Base-by-base conservation (phyloP, 768 basidiomycete species). In the Trametes punicea region DNA sequence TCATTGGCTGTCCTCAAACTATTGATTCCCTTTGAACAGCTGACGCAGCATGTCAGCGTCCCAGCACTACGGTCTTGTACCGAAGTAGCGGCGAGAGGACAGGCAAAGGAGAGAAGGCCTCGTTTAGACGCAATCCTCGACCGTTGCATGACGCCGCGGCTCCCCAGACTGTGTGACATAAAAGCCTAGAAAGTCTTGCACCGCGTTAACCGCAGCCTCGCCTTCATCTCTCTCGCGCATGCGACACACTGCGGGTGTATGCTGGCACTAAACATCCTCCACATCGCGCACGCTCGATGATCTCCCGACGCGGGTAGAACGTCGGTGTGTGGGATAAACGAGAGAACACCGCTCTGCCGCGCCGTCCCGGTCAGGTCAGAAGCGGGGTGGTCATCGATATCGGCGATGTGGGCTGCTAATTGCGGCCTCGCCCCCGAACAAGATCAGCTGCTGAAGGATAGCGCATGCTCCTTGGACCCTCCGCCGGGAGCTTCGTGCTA, bases 101-200 rank as follows among this genome's bases (percentile, higher is more conserved):
- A 48, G 41, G 34, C 41, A 27, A n/a, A 46, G 53, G 38, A 20
- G 29, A 51, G 39, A 51, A 51, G 29, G 50, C 44, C 26, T n/a
- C 4, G 46, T 48, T 56, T 46, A 61, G 46, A 30, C 55, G 46
- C 36, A 48, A 18, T 21, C n/a, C 39, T 36, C 18, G 33, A 42
- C 34, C 29, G 39, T 39, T 46, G 51, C 60, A 57, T 54, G 55
- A 57, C 51, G 60, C 41, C 60, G 39, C 33, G 41, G n/a, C 51
- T 30, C 30, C 33, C 56, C 27, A 7, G 56, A 50, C 31, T 57
- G 65, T 66, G 65, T 49, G 65, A 65, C 58, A 63, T 64, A 64
- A 63, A 63, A 61, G 52, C 61, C 63, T 46, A 42, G 42, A 57
- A 58, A 44, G 51, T 58, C 52, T 48, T 30, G 49, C 46, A 27